Base-by-base conservation (phyloP, 495 filamentous ascomycete species). In the Mycothermus thermophilus region DNA sequence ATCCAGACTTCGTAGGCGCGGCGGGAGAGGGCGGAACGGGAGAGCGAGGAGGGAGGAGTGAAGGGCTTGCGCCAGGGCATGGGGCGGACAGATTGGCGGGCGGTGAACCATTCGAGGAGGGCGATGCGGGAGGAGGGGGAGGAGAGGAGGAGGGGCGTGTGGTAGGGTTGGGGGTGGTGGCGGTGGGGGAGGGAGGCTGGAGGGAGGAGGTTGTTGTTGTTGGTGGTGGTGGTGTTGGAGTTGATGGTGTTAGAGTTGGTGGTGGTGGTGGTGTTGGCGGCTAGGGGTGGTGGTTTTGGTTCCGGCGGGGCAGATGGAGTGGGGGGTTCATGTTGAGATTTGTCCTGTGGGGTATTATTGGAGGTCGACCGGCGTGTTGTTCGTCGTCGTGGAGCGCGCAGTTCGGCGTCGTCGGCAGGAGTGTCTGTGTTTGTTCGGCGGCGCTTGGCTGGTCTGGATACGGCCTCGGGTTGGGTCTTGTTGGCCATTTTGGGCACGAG, bases 1-100 rank as follows among this genome's bases (percentile, higher is more conserved):
- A 67, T 63, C 53, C 60, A 65, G 35, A 67, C 64, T 36, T 67
- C 55, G 43, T 67, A 67, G 18, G 64, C 64, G 39, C 64, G 58
- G 4, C 41, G 51, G 30, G 54, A 46, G 26, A 63, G 53, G 25
- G 22, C 27, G 28, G 25, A 12, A n/a, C 10, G 46, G 9, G 25
- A 29, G 21, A 36, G 28, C 27, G 37, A 30, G 12, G 10, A 16
- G 9, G 24, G 53, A 41, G 27, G 38, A 42, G 57, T 37, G 55
- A 61, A 69, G 9, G 59, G 26, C 32, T 65, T 63, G 35, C 63
- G 55, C 62, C 62, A 67, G 4, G 65, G 65, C 62, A 69, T 67
- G 32, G 48, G 30, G 21, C 65, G 62, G 1, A 23, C 13, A 17
- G 42, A 17, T 46, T 43, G 48, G 16, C 53, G 54, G 23, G 32